Conservation (phyloP, 129 eudicot genomes). For the Flaveria trinervia region DNA sequence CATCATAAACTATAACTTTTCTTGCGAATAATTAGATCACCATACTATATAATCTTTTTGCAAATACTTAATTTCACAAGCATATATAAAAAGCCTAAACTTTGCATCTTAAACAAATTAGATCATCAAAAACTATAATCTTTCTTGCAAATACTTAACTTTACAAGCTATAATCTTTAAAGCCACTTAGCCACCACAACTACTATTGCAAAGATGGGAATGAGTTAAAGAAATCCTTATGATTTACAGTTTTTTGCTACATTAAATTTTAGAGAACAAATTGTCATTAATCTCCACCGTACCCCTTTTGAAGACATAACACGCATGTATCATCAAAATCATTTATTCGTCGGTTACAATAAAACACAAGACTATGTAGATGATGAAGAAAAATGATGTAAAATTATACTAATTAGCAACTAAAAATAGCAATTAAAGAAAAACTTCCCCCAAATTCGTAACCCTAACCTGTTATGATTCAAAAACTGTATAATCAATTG, state of each 20-base stretch:
- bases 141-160: neutral
- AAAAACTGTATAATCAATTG: neutral
- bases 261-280: neutral
- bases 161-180: neutral
- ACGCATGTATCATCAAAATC: neutral
- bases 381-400: neutral
- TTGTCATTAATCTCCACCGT: neutral
- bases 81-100: too few relatives aligned
- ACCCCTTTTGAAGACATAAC: neutral
- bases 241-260: neutral
- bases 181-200: neutral
- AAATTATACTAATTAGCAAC: neutral
- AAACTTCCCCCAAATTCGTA: slow-evolving; percentile 2
- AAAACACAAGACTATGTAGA: neutral
- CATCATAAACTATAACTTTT: neutral
- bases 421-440: neutral
- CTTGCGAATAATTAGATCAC: neutral
- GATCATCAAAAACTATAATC: too few relatives aligned
- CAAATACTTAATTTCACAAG: too few relatives aligned
- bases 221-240: neutral
- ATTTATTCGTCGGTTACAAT: neutral
- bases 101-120: too few relatives aligned
- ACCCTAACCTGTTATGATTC: slow-evolving; percentile 18
- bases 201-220: neutral
- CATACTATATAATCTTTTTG: too few relatives aligned